Evolutionary conservation across 1,284 basidiomycete species (phyloP).

Genomic region (Malassezia dermatis): DNA sequence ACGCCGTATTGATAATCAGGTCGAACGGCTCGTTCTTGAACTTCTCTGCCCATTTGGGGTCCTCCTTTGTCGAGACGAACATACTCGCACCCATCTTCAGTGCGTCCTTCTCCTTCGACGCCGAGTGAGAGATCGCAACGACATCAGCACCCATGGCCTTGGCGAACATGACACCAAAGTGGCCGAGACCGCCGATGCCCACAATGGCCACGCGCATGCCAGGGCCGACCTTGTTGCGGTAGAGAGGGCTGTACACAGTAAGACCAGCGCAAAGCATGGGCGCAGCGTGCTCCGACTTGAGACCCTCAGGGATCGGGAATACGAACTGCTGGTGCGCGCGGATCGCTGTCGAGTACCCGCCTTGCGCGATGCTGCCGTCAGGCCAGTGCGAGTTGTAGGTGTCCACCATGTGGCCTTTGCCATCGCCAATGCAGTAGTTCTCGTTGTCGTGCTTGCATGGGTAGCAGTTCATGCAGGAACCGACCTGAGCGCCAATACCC

Average conservation of each 20-base stretch:
- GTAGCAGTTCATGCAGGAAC: conserved; percentile 51
- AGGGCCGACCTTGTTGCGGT: conserved; percentile 56
- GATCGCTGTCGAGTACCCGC: conserved; percentile 60
- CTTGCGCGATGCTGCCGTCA: conserved; percentile 53
- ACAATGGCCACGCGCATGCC: conserved; percentile 61
- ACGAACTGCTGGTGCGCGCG: conserved; percentile 61
- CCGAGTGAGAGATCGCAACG: conserved; percentile 59
- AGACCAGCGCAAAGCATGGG: conserved; percentile 57
- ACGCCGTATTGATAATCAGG: conserved; percentile 57
- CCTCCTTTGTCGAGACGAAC: conserved; percentile 42
- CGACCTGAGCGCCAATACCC: conserved; percentile 59
- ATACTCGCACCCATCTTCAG: conserved; percentile 57
- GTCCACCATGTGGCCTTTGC: conserved; percentile 40
- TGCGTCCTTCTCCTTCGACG: conserved; percentile 58
- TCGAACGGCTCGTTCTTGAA: conserved; percentile 51
- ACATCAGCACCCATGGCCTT: conserved; percentile 58
- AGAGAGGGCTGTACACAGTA: conserved; percentile 60
- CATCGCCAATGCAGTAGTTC: conserved; percentile 36
- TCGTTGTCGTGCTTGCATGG: conserved; percentile 52
- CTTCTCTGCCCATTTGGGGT: conserved; percentile 35
- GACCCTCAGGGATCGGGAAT: conserved; percentile 60
- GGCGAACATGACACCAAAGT: conserved; percentile 55
- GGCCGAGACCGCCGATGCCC: conserved; percentile 50
- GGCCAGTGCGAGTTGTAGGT: conserved; percentile 52
- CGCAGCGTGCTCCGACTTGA: conserved; percentile 55